Evolutionary conservation across 495 filamentous ascomycete genomes (phyloP), one percentile per base, ranked within the genome.

Genomic region (Neurospora sp.): DNA sequence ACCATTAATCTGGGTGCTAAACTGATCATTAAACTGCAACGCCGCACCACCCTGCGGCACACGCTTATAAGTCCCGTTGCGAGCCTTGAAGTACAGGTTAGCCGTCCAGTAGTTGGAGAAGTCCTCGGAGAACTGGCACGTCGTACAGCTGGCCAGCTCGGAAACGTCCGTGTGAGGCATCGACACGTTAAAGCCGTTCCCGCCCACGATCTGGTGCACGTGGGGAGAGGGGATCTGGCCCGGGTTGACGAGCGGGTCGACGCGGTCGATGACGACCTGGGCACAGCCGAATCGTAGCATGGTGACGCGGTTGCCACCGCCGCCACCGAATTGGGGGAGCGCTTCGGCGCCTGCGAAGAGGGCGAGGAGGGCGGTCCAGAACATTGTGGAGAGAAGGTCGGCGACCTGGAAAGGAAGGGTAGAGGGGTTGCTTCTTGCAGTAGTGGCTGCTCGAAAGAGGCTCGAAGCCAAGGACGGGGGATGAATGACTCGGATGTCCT

Each of bases 31-130:
- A 76, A 85, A 86, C 74, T 85, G 83, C 0, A 77, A 72, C 73
- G 83, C 82, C 73, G 81, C 76, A 27, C 83, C 79, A 38, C 79
- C 79, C 75, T 87, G 85, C 16, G 83, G 81, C 48, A 86, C 83
- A 12, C 84, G 83, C 78, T 86, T 85, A 75, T 82, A 85, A 4
- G 78, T 83, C 22, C 83, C 83, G 75, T 86, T 86, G 40, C 78
- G 78, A 16, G 84, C 84, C 77, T 81, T 82, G 80, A 85, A 86
- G 78, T 84, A 86, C 68, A 86, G 75, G 76, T 82, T 82, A 27
- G 84, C 83, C 0, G 84, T 84, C 83, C 84, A 86, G 81, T 86
- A 86, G 82, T 86, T 86, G 72, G 78, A 80, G 76, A 83, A 83
- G 70, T 84, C 81, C 69, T 84, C 82, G 40, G 79, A 76, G 73